Base-by-base conservation (phyloP, 1,284 basidiomycete genomes). In the Pyrrhoderma noxium region DNA sequence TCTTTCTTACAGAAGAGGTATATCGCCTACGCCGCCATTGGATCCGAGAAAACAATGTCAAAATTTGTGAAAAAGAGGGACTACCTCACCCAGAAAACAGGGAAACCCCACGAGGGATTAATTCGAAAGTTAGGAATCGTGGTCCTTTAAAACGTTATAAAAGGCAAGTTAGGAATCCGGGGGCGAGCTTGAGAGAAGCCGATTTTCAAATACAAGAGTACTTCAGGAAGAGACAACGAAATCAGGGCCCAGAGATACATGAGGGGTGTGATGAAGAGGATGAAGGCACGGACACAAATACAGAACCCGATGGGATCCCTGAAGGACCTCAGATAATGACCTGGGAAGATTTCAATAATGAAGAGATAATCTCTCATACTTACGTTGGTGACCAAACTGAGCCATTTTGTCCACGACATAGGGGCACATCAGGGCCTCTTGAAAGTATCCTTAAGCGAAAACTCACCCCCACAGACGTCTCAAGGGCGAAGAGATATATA, bases 21-120 rank as follows among this genome's bases (percentile, higher is more conserved):
- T 14, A 47, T 8, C 5, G 3, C 27, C 19, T 39, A 19, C 47
- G 52, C 2, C 27, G 42, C 8, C 9, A 16, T 8, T 54, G 52
- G 52, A 54, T 54, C 23, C 39, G 34, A 22, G 47, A 40, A 16
- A n/a, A 45, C 35, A 54, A 45, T 34, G 38, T 50, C 5, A 18
- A 45, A 31, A 41, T 27, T 13, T 54, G 47, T 43, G 21, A 13
- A 14, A 38, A 47, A 13, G 46, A 53, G 31, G 41, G 43, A 13
- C 27, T 54, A 18, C 42, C 37, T 35, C 46, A 54, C 27, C 52
- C 52, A n/a, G n/a, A 34, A 23, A 45, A 51, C 22, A 43, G 49
- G 42, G 49, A 48, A 22, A 53, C 36, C 16, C n/a, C n/a, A 41
- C 16, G 40, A 53, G 27, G 37, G n/a, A n/a, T n/a, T n/a, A n/a